Conservation (phyloP, 2,329 filamentous ascomycete species). For the Epichloe coenophiala region DNA sequence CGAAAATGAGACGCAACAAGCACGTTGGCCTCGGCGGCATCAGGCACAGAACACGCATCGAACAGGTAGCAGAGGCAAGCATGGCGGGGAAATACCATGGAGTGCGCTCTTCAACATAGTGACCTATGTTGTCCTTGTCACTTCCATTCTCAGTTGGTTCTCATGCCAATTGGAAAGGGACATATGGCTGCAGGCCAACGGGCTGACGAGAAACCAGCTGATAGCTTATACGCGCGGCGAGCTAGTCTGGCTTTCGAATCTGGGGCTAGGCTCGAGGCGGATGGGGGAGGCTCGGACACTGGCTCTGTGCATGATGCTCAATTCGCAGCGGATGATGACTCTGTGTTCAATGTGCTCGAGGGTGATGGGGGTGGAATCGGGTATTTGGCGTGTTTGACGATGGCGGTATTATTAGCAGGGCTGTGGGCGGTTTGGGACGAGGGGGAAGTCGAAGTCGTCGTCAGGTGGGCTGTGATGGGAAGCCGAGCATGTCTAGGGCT, state of each 20-base stretch:
- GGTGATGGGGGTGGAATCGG: background rate
- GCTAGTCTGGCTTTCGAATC: conserved; percentile 1
- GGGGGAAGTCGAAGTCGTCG: too few relatives aligned
- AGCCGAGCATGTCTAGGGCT: too few relatives aligned
- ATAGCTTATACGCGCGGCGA: conserved; percentile 8
- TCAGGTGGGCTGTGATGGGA: too few relatives aligned
- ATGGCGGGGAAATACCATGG: background rate
- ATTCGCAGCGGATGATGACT: background rate
- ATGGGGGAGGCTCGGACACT: background rate
- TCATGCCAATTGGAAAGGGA: conserved; percentile 11
- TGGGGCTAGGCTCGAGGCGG: conserved; percentile 3
- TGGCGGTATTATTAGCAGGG: too few relatives aligned
- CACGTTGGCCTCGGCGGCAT: background rate
- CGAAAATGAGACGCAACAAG: background rate
- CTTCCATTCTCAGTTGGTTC: conserved; percentile 9
- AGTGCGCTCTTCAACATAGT: background rate
- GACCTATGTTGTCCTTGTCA: conserved; percentile 4
- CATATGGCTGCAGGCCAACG: conserved; percentile 19
- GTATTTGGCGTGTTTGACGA: too few relatives aligned
- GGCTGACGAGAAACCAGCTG: conserved; percentile 16
- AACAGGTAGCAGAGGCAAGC: background rate
- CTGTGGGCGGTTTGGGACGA: too few relatives aligned
- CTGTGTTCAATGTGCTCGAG: background rate
- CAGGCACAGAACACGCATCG: background rate
- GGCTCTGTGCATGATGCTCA: background rate